phyloP scores from a whole-genome alignment of 164 flowering plant genomes.

The Vitis rotundifolia region DNA sequence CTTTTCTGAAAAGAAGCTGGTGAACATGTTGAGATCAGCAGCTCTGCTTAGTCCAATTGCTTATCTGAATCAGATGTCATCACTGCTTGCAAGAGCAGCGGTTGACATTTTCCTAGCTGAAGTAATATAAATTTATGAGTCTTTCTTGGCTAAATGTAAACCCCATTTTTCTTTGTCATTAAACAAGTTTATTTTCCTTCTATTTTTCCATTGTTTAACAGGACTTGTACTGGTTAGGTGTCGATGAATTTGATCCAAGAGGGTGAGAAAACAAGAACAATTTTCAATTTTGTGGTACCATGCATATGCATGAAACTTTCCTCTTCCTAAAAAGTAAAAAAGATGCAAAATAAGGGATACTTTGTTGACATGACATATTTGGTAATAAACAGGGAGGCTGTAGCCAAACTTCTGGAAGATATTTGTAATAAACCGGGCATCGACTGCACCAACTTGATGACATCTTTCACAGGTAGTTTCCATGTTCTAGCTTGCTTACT shows the following conservation, averaged over 20 bases:
- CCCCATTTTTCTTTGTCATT: neutral
- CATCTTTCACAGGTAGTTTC: conserved; percentile 57
- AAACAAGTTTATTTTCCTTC: neutral
- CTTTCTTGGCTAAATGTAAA: neutral
- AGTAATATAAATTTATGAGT: conserved; percentile 21
- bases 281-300: too few relatives aligned
- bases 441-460: conserved; percentile 55
- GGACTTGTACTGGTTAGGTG: conserved; percentile 47
- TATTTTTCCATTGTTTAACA: conserved; percentile 16
- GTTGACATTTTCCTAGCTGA: conserved; percentile 56
- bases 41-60: conserved; percentile 81
- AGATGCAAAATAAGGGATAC: too few relatives aligned
- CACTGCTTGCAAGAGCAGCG: conserved; percentile 45
- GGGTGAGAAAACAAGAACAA: conserved; percentile 37
- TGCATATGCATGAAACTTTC: too few relatives aligned
- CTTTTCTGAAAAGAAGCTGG: conserved; percentile 44
- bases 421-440: conserved; percentile 49
- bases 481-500: neutral
- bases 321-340: too few relatives aligned
- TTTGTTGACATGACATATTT: too few relatives aligned
- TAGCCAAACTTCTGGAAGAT: conserved; percentile 30
- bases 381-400: conserved; percentile 41
- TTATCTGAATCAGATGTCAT: conserved; percentile 54
- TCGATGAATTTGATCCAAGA: conserved; percentile 54
- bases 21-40: conserved; percentile 60